phyloP scores from a whole-genome alignment of 768 basidiomycete species.

The Rhodotorula paludigena region DNA sequence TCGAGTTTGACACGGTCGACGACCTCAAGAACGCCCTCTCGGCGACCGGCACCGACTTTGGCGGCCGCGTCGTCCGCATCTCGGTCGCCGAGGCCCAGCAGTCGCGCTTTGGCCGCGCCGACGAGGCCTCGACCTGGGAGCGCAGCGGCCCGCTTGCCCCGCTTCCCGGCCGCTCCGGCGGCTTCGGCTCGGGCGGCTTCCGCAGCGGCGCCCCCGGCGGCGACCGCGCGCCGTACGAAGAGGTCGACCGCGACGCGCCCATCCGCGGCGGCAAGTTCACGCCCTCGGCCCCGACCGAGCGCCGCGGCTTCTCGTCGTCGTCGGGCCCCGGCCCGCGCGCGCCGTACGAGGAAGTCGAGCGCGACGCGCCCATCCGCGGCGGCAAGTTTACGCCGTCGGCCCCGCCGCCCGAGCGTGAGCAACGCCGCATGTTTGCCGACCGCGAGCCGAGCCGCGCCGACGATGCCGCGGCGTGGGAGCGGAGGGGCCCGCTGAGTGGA shows the following conservation, averaged over 20 bases:
- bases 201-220: conserved; percentile 47
- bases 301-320: conserved; percentile 19
- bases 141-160: conserved; percentile 33
- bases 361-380: conserved; percentile 40
- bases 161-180: conserved; percentile 47
- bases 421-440: conserved; percentile 44
- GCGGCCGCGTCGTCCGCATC: conserved; percentile 75
- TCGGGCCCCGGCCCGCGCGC: not conserved
- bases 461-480: conserved; percentile 48
- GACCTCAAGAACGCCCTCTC: conserved; percentile 76
- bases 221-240: conserved; percentile 22
- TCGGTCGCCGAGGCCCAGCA: conserved; percentile 71
- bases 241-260: conserved; percentile 47
- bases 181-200: conserved; percentile 55
- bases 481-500: conserved; percentile 19
- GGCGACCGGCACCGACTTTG: conserved; percentile 64
- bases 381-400: conserved; percentile 39
- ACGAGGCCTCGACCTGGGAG: conserved; percentile 54
- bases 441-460: conserved; percentile 49
- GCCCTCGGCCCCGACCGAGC: conserved; percentile 33
- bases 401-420: conserved; percentile 16
- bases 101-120: conserved; percentile 63
- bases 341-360: conserved; percentile 29
- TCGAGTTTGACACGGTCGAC: conserved; percentile 85
- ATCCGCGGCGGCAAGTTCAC: conserved; percentile 48